Percentiles rank a stretch among this genome's conserved stretches.
Evolutionary conservation across 1,284 basidiomycete species (phyloP).

Genomic region (Naganishia sp.): DNA sequence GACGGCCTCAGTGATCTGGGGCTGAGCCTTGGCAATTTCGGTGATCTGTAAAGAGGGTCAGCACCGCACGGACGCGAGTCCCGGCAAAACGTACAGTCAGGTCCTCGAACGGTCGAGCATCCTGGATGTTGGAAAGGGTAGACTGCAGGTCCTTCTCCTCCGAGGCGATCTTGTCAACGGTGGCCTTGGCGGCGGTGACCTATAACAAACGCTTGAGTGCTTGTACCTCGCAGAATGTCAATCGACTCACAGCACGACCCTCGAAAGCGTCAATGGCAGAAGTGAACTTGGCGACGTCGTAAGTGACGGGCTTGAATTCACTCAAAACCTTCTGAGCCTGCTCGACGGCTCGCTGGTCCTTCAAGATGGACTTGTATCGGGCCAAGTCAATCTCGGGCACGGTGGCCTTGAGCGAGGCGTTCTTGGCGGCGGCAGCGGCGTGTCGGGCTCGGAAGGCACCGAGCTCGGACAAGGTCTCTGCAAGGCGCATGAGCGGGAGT

Average conservation of each 20-base stretch:
- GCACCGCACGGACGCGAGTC: background rate
- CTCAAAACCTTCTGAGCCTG: conserved; percentile 88
- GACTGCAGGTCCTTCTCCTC: conserved; percentile 91
- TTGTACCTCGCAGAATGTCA: background rate
- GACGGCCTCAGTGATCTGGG: conserved; percentile 86
- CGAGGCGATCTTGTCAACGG: conserved; percentile 84
- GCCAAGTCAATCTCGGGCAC: conserved; percentile 71
- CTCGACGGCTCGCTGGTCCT: conserved; percentile 89
- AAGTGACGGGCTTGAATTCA: conserved; percentile 94
- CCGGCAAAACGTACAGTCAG: conserved; percentile 67
- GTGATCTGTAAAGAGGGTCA: conserved; percentile 61
- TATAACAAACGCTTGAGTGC: conserved; percentile 46
- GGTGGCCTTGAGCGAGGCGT: conserved; percentile 68
- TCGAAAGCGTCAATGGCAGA: conserved; percentile 98
- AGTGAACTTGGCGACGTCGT: conserved; percentile 86
- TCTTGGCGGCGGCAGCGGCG: conserved; percentile 78
- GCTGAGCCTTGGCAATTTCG: conserved; percentile 90
- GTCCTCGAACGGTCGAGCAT: conserved; percentile 96
- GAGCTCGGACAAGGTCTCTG: conserved; percentile 85
- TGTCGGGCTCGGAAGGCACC: conserved; percentile 97
- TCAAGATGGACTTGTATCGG: conserved; percentile 86
- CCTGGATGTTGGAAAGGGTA: conserved; percentile 95
- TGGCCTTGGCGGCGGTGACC: conserved; percentile 89
- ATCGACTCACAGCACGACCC: conserved; percentile 80
- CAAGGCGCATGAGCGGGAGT: background rate